Base-by-base conservation (phyloP, 1,139 yeast genomes). In the Yamadazyma atlantica region DNA sequence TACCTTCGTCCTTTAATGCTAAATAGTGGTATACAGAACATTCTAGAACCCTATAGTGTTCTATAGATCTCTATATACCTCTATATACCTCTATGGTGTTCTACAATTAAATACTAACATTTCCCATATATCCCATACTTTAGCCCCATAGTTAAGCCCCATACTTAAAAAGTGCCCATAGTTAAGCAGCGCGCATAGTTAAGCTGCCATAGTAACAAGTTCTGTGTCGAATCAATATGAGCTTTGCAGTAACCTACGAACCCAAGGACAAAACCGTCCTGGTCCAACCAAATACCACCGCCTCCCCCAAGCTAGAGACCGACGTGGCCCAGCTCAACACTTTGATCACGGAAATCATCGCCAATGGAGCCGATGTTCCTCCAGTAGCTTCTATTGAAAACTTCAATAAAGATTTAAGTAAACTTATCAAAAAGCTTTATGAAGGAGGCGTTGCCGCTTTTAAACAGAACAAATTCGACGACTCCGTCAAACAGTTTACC, bases 401-500 rank as follows among this genome's bases (percentile, higher is more conserved):
- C 18, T 77, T 72, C 62, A 74, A 76, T 50, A 78, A 79, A 43
- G 80, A 78, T 44, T 59, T 85, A 45, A 70, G 83, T 13, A 75
- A 75, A 43, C 75, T 86, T 76, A 78, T 87, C 38, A 80, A 78
- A 48, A 85, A 85, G 53, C 67, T 89, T 55, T 83, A 83, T 45
- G 89, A 82, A 41, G 69, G 84, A 13, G 97, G 94, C 1, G 73
- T 82, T 6, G 73, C 69, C 33, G 70, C 83, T 8, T 73, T 86
- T 56, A 78, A 82, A 54, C 69, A 72, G 35, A 77, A 75, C 19
- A 82, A 84, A 53, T 73, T 73, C 46, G 69, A 66, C 4, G 97
- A 88, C 13, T 89, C 96, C 1, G 76, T 79, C 35, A 82, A 82
- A 56, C 81, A 82, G 52, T 79, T 86, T 53, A 61, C 82, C 8